Evolutionary conservation across 129 eudicot species (phyloP).

Genomic region (Flaveria trinervia): DNA sequence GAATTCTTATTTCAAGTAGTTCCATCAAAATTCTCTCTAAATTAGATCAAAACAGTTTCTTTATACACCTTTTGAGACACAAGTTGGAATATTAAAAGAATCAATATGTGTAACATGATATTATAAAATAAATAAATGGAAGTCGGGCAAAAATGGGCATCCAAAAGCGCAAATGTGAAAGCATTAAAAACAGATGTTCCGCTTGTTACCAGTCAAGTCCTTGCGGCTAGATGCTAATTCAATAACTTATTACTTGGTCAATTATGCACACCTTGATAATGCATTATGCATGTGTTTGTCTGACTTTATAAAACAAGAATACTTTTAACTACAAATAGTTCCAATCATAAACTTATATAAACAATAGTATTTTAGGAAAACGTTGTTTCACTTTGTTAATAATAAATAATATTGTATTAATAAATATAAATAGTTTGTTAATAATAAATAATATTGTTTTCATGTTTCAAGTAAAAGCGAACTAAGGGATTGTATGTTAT

Average conservation of each 20-base stretch:
- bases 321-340: not conserved
- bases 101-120: not conserved
- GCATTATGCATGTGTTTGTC: constrained; percentile 1
- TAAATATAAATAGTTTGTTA: too few species aligned
- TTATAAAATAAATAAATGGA: not conserved
- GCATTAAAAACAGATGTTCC: constrained; percentile 14
- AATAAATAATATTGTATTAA: too few species aligned
- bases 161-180: constrained; percentile 19
- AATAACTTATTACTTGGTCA: constrained; percentile 27
- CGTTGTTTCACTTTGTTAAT: too few species aligned
- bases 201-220: constrained; percentile 18
- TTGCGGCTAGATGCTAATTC: constrained; percentile 22
- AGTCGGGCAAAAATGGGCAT: not conserved
- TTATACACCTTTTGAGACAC: not conserved
- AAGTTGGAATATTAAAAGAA: not conserved
- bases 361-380: not conserved
- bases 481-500: too few species aligned
- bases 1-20: not conserved
- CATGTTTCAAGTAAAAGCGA: not conserved
- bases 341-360: not conserved
- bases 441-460: too few species aligned
- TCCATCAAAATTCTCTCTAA: not conserved
- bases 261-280: constrained; percentile 25
- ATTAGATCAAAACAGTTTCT: not conserved
- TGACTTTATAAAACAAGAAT: constrained; percentile 1